Evolutionary conservation across 2,329 filamentous ascomycete species (phyloP).

Genomic region (Alternaria burnsii): DNA sequence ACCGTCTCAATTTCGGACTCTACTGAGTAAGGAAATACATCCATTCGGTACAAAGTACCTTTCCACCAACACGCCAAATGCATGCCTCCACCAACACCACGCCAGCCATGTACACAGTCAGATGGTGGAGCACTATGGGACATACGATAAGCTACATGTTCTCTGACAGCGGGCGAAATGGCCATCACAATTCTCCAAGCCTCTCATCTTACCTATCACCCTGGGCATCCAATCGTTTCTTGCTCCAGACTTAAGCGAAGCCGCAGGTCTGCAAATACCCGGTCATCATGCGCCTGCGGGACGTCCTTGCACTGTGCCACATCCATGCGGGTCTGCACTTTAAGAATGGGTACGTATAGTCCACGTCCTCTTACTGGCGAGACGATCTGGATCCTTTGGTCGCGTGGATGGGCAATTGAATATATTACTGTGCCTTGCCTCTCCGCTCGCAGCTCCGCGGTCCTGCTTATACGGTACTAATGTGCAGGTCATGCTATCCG

Average conservation of each 20-base stretch:
- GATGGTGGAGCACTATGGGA: background rate
- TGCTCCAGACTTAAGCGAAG: conserved; percentile 3
- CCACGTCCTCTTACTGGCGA: conserved; percentile 3
- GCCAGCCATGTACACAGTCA: conserved; percentile 9
- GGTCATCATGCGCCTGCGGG: conserved; percentile 19
- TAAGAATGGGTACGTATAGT: conserved; percentile 8
- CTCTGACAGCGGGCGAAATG: background rate
- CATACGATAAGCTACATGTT: background rate
- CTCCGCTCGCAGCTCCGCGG: background rate
- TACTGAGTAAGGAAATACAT: background rate
- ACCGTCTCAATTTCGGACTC: background rate
- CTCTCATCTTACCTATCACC: conserved; percentile 6
- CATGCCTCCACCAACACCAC: conserved; percentile 10
- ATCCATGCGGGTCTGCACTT: conserved; percentile 9
- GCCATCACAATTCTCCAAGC: background rate
- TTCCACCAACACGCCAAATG: conserved; percentile 7
- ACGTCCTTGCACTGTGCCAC: conserved; percentile 15
- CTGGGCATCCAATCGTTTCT: background rate
- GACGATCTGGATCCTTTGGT: conserved; percentile 5
- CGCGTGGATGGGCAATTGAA: conserved; percentile 13
- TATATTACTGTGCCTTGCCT: conserved; percentile 18
- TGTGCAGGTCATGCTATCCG: conserved; percentile 7
- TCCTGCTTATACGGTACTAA: conserved; percentile 7
- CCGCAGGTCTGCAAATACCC: conserved; percentile 18
- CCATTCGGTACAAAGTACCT: background rate